These are phyloP conservation scores for Arctostaphylos glauca DNA, from an alignment of 148 eudicot species.

Conservation along the genomic window DNA sequence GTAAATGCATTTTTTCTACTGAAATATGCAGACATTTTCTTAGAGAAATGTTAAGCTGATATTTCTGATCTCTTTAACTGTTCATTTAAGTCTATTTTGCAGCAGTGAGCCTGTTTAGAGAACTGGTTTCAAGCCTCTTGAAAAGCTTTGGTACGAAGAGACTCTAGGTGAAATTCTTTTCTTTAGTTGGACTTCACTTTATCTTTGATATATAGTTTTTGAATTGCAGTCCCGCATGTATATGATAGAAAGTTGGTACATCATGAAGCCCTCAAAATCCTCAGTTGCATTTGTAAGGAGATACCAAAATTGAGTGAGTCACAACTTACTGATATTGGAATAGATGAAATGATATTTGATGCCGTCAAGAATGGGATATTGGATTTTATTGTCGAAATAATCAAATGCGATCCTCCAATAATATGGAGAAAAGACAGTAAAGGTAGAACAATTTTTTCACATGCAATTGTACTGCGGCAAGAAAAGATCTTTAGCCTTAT, in stretches of 20 bases:
- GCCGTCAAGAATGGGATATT: not conserved
- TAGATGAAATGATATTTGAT: not conserved
- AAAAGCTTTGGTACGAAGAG: not conserved
- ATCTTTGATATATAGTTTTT: conserved; percentile 13
- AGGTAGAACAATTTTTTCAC: conserved; percentile 10
- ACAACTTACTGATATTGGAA: not conserved
- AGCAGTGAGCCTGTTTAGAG: not conserved
- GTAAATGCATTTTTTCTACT: too few relatives aligned
- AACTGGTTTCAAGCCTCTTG: not conserved
- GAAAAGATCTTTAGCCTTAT: conserved; percentile 14
- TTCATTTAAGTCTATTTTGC: not conserved
- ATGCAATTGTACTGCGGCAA: conserved; percentile 17
- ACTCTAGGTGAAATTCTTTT: not conserved
- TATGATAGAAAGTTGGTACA: not conserved
- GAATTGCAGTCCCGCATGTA: not conserved
- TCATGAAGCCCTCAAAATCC: not conserved
- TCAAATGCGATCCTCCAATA: conserved; percentile 15
- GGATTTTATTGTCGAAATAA: not conserved
- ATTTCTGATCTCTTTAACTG: too few relatives aligned
- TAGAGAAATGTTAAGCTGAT: too few relatives aligned
- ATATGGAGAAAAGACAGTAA: conserved; percentile 14
- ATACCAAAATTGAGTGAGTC: not conserved
- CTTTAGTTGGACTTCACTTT: not conserved
- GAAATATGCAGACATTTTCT: too few relatives aligned
- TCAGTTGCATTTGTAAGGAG: conserved; percentile 9